Base-by-base conservation (phyloP, 768 basidiomycete genomes). In the Hemileccinum rubropunctum region DNA sequence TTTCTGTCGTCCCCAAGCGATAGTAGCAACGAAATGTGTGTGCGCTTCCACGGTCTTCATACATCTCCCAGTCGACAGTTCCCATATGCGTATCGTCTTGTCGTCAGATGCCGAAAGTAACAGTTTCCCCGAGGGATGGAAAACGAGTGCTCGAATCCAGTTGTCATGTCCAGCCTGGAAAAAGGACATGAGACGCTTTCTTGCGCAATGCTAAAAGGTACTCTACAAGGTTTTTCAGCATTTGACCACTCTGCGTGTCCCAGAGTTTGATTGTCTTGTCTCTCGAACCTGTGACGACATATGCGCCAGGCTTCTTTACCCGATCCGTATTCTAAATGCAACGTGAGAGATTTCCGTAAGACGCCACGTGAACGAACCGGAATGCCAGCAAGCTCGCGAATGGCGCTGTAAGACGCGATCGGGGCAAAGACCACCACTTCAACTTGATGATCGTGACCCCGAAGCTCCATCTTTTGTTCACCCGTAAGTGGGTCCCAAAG, bases 231-330 rank as follows among this genome's bases (percentile, higher is more conserved):
- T 81, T 88, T 65, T 84, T 78, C 38, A 94, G 67, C 66, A 89
- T 77, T 66, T 91, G 91, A 5, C 95, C 93, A 39, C 82, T 84
- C 52, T 83, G 77, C 0, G 83, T 77, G 61, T 97, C 94, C 94
- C 94, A 98, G 15, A 98, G 68, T 61, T 87, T 90, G 72, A 97
- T 90, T 5, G 83, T 83, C 76, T 92, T 95, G 72, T 98, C 94
- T 67, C 94, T 78, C 28, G 89, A 86, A 12, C 91, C 92, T 13
- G 91, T 93, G 10, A 84, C 84, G 8, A 88, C 76, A 63, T 83
- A 94, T 21, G 73, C 61, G 13, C 75, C 84, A 42, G 68, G 77
- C 50, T 69, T 77, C 66, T 76, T 82, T 36, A 58, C 63, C 42
- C 58, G 68, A 53, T 82, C 81, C 40, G 75, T 80, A 53, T 76